Percentiles rank a stretch among this genome's conserved stretches.
Conservation (phyloP, 108 stramenopile genomes). For the Stephanodiscus triporus region DNA sequence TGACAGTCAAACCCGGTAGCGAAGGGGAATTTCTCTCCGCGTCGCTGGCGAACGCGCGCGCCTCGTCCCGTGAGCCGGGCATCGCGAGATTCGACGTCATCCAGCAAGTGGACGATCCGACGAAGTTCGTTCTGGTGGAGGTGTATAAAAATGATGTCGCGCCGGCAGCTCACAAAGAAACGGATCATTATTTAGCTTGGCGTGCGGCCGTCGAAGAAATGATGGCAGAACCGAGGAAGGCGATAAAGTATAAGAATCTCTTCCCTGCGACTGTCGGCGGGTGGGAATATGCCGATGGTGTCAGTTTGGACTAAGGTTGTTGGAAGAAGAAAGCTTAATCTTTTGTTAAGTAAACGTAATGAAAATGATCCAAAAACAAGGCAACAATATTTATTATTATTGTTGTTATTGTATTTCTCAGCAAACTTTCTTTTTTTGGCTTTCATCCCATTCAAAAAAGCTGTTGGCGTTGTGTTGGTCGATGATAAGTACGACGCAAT, state of each 20-base stretch:
- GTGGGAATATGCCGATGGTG: slow-evolving; percentile 51
- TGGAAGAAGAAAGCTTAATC: not conserved
- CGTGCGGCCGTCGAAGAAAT: slow-evolving; percentile 57
- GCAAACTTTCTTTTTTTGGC: too few species aligned
- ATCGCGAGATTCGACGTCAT: slow-evolving; percentile 60
- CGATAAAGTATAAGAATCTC: slow-evolving; percentile 51
- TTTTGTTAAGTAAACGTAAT: not conserved
- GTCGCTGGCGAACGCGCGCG: slow-evolving; percentile 50
- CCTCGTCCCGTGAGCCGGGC: slow-evolving; percentile 49
- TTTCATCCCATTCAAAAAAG: too few species aligned
- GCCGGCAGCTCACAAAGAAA: slow-evolving; percentile 59
- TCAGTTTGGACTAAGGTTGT: slow-evolving; percentile 25
- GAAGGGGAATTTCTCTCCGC: slow-evolving; percentile 50
- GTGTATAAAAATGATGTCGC: slow-evolving; percentile 56
- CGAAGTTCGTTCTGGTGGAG: slow-evolving; percentile 56
- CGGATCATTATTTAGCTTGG: slow-evolving; percentile 57
- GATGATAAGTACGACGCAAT: too few species aligned
- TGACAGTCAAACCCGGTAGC: slow-evolving; percentile 50
- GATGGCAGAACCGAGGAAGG: slow-evolving; percentile 62
- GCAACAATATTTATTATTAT: too few species aligned
- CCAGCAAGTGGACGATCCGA: slow-evolving; percentile 54
- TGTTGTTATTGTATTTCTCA: too few species aligned
- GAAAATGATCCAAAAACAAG: too few species aligned
- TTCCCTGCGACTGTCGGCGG: slow-evolving; percentile 48
- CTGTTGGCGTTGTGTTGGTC: too few species aligned